phyloP scores from a whole-genome alignment of 345 rosid genomes.

The Syzygium aromaticum region DNA sequence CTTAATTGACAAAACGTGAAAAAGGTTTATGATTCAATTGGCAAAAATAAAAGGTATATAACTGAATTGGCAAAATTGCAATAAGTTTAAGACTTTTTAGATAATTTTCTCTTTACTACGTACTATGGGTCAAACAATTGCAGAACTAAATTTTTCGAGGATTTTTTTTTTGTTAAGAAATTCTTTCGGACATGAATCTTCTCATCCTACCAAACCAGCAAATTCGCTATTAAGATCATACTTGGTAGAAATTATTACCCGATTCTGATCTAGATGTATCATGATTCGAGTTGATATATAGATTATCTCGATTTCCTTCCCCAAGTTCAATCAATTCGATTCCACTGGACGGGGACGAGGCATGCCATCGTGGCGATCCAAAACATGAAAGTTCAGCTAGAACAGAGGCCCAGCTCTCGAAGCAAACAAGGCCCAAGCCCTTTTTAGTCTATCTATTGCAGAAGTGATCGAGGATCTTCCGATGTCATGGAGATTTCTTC shows the following conservation, averaged over 20 bases:
- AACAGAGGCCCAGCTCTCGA: not conserved
- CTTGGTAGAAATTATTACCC: not conserved
- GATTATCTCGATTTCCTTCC: not conserved
- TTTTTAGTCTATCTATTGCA: not conserved
- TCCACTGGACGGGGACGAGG: not conserved
- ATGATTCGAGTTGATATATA: not conserved
- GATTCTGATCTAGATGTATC: not conserved
- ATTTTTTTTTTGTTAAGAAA: not conserved
- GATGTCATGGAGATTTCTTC: not conserved
- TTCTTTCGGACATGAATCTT: not conserved
- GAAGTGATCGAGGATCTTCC: not conserved
- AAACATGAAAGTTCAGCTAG: not conserved
- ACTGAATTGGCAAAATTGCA: too few relatives aligned
- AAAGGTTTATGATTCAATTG: too few relatives aligned
- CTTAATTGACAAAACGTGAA: too few relatives aligned
- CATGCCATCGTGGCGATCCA: not conserved
- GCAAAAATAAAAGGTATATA: too few relatives aligned
- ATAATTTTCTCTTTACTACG: not conserved
- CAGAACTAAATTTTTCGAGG: not conserved
- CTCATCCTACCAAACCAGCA: not conserved
- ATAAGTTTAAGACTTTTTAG: too few relatives aligned
- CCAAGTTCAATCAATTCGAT: not conserved
- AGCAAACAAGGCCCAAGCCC: not conserved
- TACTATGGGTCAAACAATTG: not conserved
- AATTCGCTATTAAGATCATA: not conserved